phyloP scores from a whole-genome alignment of 2,329 filamentous ascomycete genomes.

The Xylaria sp. region DNA sequence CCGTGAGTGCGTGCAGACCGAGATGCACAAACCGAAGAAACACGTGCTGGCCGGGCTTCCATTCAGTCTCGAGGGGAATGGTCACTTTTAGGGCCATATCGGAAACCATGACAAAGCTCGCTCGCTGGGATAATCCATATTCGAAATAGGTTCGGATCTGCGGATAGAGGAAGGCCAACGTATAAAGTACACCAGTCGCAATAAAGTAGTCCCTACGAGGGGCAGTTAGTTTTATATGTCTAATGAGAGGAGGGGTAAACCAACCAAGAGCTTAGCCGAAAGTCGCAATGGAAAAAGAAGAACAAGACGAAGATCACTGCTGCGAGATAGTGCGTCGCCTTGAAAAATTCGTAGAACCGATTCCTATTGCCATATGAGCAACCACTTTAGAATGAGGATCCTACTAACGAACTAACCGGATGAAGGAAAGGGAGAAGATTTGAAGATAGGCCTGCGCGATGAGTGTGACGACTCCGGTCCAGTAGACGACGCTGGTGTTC shows the following conservation, averaged over 20 bases:
- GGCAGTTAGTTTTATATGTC: constrained; percentile 1
- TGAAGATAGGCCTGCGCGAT: constrained; percentile 58
- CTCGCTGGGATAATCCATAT: constrained; percentile 50
- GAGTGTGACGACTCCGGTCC: constrained; percentile 58
- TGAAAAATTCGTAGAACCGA: constrained; percentile 64
- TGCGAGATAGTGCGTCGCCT: constrained; percentile 55
- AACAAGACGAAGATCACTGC: constrained; percentile 59
- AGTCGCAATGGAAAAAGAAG: constrained; percentile 64
- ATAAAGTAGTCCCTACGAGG: constrained; percentile 61
- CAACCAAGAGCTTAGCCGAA: constrained; percentile 56
- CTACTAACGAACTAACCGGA: constrained; percentile 44
- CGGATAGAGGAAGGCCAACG: constrained; percentile 48
- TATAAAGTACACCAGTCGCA: constrained; percentile 55
- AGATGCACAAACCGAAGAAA: constrained; percentile 55
- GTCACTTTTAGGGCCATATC: constrained; percentile 46
- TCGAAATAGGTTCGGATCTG: constrained; percentile 51
- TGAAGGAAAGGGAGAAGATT: constrained; percentile 52
- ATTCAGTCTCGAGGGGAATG: constrained; percentile 48
- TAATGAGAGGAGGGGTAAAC: constrained; percentile 1
- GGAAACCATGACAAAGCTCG: constrained; percentile 44
- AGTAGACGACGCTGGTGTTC: constrained; percentile 50
- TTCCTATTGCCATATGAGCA: constrained; percentile 37
- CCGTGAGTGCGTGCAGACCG: constrained; percentile 47
- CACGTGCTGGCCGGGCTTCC: constrained; percentile 57
- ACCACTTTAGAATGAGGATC: background rate